Evolutionary conservation across 2,329 filamentous ascomycete genomes (phyloP).

Genomic region (Ophiostoma sp.): DNA sequence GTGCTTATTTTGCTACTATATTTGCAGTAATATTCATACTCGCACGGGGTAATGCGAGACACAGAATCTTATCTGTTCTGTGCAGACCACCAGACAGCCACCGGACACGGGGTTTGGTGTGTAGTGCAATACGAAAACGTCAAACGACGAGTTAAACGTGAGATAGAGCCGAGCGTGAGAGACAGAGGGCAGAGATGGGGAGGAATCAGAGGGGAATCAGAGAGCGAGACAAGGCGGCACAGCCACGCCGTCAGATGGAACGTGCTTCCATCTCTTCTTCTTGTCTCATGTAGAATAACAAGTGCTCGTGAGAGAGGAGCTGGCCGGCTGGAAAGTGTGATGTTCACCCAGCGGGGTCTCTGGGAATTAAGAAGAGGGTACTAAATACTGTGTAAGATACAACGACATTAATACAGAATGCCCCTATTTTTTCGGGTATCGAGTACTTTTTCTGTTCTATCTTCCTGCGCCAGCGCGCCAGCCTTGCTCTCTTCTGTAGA

Average conservation of each 20-base stretch:
- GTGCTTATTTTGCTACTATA: background rate
- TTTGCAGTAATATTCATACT: background rate
- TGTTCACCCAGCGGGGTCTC: background rate
- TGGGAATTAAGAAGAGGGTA: background rate
- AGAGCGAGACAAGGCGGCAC: background rate
- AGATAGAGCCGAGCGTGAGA: background rate
- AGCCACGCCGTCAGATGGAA: background rate
- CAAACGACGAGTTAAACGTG: background rate
- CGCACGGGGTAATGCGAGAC: background rate
- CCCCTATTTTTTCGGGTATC: slow-evolving; percentile 6
- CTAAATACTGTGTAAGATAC: background rate
- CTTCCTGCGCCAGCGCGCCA: slow-evolving; percentile 13
- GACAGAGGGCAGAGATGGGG: background rate
- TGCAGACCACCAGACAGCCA: background rate
- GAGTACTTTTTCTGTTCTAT: slow-evolving; percentile 11
- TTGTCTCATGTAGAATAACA: background rate
- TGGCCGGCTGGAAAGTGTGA: background rate
- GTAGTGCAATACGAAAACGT: background rate
- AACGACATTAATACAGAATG: background rate
- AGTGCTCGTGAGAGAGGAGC: background rate
- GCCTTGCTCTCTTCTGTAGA: slow-evolving; percentile 18
- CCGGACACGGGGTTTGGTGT: background rate
- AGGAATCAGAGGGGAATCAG: background rate
- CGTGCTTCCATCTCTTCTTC: background rate
- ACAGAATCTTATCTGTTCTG: background rate